A percentile compares a stretch with the other conserved stretches of the same genome.
These are phyloP conservation scores for Dioscorea dumetorum DNA, from an alignment of 106 monocot species.

Conservation along the genomic window DNA sequence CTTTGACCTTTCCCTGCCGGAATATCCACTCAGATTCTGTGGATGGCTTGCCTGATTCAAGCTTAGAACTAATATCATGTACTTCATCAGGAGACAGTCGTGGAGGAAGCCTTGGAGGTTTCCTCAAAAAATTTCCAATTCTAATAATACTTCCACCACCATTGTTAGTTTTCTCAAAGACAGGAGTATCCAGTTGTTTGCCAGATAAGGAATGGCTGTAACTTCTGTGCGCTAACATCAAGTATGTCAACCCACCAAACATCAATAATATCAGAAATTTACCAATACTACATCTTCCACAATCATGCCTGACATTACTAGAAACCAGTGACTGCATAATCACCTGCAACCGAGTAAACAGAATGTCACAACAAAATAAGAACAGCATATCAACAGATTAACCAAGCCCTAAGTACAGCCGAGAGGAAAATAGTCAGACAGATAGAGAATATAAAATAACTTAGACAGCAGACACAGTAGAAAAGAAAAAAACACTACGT, in stretches of 20 bases:
- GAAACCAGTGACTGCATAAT: constrained; percentile 39
- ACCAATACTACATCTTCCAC: constrained; percentile 52
- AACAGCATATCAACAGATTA: not conserved
- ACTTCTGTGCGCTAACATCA: constrained; percentile 31
- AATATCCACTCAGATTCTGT: constrained; percentile 28
- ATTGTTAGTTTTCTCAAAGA: constrained; percentile 11
- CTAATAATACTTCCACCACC: constrained; percentile 12
- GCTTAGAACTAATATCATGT: constrained; percentile 22
- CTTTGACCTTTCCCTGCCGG: constrained; percentile 70
- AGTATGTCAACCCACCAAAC: constrained; percentile 52
- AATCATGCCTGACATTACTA: constrained; percentile 29
- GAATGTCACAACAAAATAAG: not conserved
- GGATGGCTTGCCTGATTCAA: constrained; percentile 10
- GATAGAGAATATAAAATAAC: not conserved
- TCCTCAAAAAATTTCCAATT: constrained; percentile 41
- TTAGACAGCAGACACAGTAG: too few relatives aligned
- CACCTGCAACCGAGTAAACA: constrained; percentile 18
- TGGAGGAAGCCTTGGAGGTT: constrained; percentile 70
- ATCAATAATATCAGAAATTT: constrained; percentile 66
- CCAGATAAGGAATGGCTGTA: constrained; percentile 22
- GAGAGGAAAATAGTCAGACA: not conserved
- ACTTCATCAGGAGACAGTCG: constrained; percentile 66
- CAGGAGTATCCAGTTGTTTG: constrained; percentile 5
- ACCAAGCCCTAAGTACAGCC: not conserved
- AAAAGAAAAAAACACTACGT: not conserved